phyloP scores from a whole-genome alignment of 768 basidiomycete species.

The Obba rivulosa region DNA sequence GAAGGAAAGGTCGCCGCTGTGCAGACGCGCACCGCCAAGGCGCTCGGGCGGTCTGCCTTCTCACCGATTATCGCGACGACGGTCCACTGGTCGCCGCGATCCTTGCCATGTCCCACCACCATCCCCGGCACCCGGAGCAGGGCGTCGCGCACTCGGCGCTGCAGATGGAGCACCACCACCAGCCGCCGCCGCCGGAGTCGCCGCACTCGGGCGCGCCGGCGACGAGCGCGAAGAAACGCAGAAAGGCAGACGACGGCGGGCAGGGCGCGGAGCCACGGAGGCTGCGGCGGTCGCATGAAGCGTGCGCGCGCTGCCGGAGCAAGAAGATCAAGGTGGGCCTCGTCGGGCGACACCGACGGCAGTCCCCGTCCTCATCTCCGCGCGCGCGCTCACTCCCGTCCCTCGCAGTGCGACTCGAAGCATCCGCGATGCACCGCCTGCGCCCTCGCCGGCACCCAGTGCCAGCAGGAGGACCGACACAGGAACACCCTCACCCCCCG shows the following conservation, averaged over 20 bases:
- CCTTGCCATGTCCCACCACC: slow-evolving; percentile 38
- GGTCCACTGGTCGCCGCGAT: too few relatives aligned
- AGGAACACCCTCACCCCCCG: slow-evolving; percentile 81
- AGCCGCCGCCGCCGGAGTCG: slow-evolving; percentile 27
- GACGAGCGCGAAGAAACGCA: slow-evolving; percentile 37
- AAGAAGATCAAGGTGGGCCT: slow-evolving; percentile 85
- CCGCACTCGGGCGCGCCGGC: slow-evolving; percentile 28
- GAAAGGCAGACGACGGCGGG: slow-evolving; percentile 52
- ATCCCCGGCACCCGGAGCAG: slow-evolving; percentile 41
- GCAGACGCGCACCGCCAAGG: too few relatives aligned
- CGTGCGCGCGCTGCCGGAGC: slow-evolving; percentile 88
- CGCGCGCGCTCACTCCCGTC: slow-evolving; percentile 17
- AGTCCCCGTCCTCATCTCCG: slow-evolving; percentile 53
- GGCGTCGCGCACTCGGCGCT: slow-evolving; percentile 51
- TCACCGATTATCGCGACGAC: too few relatives aligned
- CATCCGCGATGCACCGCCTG: slow-evolving; percentile 85
- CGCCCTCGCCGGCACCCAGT: slow-evolving; percentile 69
- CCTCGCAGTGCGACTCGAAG: slow-evolving; percentile 81
- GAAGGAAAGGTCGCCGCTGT: too few relatives aligned
- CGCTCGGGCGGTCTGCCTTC: too few relatives aligned
- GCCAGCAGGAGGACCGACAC: slow-evolving; percentile 87
- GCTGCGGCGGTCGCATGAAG: slow-evolving; percentile 84
- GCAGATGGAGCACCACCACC: slow-evolving; percentile 55
- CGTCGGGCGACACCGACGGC: slow-evolving; percentile 68
- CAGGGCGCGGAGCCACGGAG: slow-evolving; percentile 69